Conservation (phyloP, 257 asterid species). For the Solanum dulcamara region DNA sequence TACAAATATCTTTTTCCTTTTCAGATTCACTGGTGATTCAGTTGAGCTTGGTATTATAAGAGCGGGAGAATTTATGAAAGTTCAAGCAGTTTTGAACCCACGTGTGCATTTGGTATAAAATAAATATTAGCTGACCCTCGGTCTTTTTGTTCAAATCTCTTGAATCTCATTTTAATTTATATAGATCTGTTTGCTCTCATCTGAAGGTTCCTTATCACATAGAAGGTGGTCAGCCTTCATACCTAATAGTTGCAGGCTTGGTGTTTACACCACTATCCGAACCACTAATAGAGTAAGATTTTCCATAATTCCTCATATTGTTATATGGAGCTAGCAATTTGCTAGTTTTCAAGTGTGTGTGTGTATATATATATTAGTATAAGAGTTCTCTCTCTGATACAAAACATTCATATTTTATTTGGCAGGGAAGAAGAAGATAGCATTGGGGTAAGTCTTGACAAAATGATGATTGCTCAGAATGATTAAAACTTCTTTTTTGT, state of each 20-base stretch:
- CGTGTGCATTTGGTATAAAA: constrained; percentile 71
- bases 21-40: constrained; percentile 73
- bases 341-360: background rate
- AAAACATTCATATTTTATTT: background rate
- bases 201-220: constrained; percentile 89
- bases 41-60: constrained; percentile 85
- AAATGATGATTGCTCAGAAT: background rate
- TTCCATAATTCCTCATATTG: background rate
- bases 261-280: constrained; percentile 97
- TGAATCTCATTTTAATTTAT: constrained; percentile 1
- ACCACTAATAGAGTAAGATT: constrained; percentile 71
- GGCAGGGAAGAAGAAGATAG: constrained; percentile 87
- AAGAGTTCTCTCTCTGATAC: background rate
- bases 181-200: constrained; percentile 8
- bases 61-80: constrained; percentile 57
- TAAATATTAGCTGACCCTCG: background rate
- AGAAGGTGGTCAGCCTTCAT: constrained; percentile 90
- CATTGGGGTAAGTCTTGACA: constrained; percentile 54
- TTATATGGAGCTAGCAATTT: background rate
- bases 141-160: constrained; percentile 2
- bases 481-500: background rate
- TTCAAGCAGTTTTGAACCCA: constrained; percentile 55
- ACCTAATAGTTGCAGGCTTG: constrained; percentile 87
- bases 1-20: background rate
- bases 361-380: background rate